Evolutionary conservation across 306 rosid species (phyloP).

Genomic region (Quercus suber): DNA sequence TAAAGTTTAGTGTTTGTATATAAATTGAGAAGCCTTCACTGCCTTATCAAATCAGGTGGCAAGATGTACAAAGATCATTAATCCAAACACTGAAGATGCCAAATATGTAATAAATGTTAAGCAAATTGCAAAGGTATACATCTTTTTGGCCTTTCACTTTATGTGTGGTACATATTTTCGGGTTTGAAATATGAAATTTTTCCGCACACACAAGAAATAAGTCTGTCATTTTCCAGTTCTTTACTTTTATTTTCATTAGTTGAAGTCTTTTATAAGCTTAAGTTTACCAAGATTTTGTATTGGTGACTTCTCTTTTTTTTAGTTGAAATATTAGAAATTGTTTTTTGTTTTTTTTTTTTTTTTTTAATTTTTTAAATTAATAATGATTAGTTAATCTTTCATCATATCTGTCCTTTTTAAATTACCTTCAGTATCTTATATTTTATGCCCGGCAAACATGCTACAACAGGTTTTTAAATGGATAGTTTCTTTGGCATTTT

Average conservation of each 20-base stretch:
- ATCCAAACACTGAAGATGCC: conserved; percentile 96
- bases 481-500: neutral
- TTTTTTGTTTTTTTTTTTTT: too few relatives aligned
- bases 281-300: neutral
- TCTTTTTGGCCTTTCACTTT: neutral
- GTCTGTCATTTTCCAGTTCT: neutral
- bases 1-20: neutral
- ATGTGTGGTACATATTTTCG: neutral
- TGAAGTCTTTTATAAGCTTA: neutral
- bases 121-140: conserved; percentile 88
- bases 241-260: neutral
- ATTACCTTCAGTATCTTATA: neutral
- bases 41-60: conserved; percentile 67
- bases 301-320: neutral
- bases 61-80: conserved; percentile 95
- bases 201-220: neutral
- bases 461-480: neutral
- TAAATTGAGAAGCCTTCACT: conserved; percentile 18
- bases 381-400: neutral
- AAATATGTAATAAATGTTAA: conserved; percentile 94
- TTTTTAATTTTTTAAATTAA: neutral
- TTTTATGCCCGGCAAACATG: neutral
- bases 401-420: neutral
- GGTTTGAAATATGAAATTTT: neutral
- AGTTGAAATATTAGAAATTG: neutral